phyloP scores from a whole-genome alignment of 225 moss, liverwort and hornwort genomes.

The Polytrichum formosum region DNA sequence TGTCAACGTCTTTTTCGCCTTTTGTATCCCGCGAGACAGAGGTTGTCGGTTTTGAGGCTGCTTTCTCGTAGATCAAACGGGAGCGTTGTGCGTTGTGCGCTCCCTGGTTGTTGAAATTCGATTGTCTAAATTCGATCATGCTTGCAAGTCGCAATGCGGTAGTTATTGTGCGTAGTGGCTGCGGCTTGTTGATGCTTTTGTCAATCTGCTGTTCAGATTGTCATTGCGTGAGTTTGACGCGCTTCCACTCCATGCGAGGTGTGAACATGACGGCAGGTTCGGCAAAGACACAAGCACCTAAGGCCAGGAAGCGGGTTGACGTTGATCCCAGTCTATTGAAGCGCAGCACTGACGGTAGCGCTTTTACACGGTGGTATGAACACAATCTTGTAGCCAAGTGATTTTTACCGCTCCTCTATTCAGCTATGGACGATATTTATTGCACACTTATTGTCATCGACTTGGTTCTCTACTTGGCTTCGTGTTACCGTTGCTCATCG shows the following conservation, averaged over 20 bases:
- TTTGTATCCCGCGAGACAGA: no score
- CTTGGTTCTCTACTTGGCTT: not conserved
- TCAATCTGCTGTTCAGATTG: not conserved
- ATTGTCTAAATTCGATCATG: no score
- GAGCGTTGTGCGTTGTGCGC: not conserved
- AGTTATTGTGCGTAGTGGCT: not conserved
- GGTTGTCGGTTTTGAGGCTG: not conserved
- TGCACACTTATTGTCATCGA: no score
- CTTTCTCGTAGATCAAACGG: not conserved
- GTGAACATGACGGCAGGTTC: conserved; percentile 10
- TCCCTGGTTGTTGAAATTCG: no score
- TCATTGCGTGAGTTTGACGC: not conserved
- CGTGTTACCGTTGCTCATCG: not conserved
- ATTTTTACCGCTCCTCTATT: no score
- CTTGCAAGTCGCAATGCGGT: not conserved
- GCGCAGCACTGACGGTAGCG: conserved; percentile 19
- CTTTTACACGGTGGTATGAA: conserved; percentile 14
- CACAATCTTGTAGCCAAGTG: no score
- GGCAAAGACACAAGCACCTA: conserved; percentile 12
- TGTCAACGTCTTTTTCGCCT: no score
- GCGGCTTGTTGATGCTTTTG: not conserved
- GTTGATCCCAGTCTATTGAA: conserved; percentile 19
- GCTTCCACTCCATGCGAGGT: conserved; percentile 10
- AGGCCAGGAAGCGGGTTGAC: conserved; percentile 20
- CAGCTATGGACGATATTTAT: no score